Evolutionary conservation across 202 grass and related monocot species (phyloP), one percentile per base, ranked within the genome.

Genomic region (Schoenoplectus triqueter): DNA sequence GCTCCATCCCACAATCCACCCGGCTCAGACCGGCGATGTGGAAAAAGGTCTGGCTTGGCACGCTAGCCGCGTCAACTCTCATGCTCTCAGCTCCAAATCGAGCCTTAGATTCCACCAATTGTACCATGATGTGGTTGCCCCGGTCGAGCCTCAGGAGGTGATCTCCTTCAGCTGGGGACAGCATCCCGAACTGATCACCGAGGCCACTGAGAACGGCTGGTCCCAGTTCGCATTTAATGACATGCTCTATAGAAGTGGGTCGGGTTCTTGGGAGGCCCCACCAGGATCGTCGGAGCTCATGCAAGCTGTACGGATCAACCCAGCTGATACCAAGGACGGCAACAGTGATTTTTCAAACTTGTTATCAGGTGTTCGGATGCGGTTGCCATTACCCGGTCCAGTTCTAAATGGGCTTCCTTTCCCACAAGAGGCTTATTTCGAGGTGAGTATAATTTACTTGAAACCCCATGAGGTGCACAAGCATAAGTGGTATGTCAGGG

Each of bases 191-290:
- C 85, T 96, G 51, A 88, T 96, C 67, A 87, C 90, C 0, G 90
- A 94, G 60, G 96, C 91, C 4, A 90, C 86, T 4, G 96, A 99
- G 91, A 92, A 96, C 66, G 96, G 96, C 15, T 99, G 96, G 96
- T 89, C 87, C 44, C 91, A 87, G 69, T 99, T 99, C 67, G 78
- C 91, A 20, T 99, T 99, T 54, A 48, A 86, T 0, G 85, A 90
- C 13, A 87, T 87, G 45, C 75, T 73, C 50, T 68, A 88, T 44
- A 71, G 69, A 52, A 57, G 84, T 0, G 69, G 15, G 50, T 97
- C 92, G 2, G 57, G 82, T 2, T 87, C 78, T 0, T 99, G 96
- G 96, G 93, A 99, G 65, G 84, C 90, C 1, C 87, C 87, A 0
- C 51, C 40, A 1, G 93, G 91, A 0, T 94, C 93, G 17, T 90